Conservation (phyloP, 805 yeast genomes). For the Yarrowia sp. region DNA sequence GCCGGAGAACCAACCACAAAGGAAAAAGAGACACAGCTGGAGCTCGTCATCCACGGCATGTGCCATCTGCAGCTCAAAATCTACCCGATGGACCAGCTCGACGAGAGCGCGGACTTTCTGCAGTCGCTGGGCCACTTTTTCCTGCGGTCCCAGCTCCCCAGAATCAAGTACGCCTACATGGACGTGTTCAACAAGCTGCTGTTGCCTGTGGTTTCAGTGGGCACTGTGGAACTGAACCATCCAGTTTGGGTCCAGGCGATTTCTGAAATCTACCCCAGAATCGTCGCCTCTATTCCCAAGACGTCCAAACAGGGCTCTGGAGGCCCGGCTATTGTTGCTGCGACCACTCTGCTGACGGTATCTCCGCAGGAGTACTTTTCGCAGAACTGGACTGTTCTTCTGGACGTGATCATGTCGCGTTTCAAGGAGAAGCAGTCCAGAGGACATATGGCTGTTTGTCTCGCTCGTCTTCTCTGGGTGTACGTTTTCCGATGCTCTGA, state of each 20-base stretch:
- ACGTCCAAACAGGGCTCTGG: conserved; percentile 19
- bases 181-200: conserved; percentile 76
- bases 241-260: conserved; percentile 92
- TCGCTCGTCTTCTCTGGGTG: conserved; percentile 83
- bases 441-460: conserved; percentile 54
- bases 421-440: conserved; percentile 58
- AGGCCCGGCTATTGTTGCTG: conserved; percentile 39
- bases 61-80: conserved; percentile 72
- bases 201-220: conserved; percentile 75
- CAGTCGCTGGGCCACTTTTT: conserved; percentile 85
- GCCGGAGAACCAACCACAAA: conserved; percentile 54
- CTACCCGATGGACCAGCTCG: conserved; percentile 85
- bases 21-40: conserved; percentile 60
- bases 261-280: conserved; percentile 54
- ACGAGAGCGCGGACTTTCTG: conserved; percentile 89
- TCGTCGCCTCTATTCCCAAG: conserved; percentile 53
- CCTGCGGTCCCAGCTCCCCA: conserved; percentile 58
- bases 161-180: conserved; percentile 73
- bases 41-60: conserved; percentile 87
- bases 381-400: conserved; percentile 63
- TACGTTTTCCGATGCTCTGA: conserved; percentile 84
- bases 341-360: conserved; percentile 73
- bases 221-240: conserved; percentile 93
- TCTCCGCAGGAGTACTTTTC: conserved; percentile 75
- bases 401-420: conserved; percentile 60